A percentile compares a stretch with the other conserved stretches of the same genome.
These are phyloP conservation scores for Gossypium armourianum DNA, from an alignment of 441 rosid species.

Conservation along the genomic window DNA sequence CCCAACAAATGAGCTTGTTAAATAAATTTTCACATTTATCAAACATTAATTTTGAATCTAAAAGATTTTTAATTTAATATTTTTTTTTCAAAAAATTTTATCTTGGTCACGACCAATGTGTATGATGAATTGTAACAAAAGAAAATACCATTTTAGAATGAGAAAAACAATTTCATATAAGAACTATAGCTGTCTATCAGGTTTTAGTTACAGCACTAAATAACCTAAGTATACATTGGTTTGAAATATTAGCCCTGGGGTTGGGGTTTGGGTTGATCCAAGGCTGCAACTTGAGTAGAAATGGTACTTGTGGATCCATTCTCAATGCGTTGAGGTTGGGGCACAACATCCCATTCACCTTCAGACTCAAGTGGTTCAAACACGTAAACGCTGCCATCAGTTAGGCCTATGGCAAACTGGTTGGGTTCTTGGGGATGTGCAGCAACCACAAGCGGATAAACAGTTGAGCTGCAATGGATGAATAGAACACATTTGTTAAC, in stretches of 20 bases:
- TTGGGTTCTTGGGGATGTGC: conserved; percentile 60
- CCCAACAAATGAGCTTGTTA: not conserved
- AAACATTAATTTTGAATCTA: not conserved
- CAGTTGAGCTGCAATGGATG: conserved; percentile 33
- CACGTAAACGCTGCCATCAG: conserved; percentile 46
- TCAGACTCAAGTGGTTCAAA: conserved; percentile 56
- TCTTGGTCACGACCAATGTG: not conserved
- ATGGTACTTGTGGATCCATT: conserved; percentile 32
- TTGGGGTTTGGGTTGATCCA: conserved; percentile 29
- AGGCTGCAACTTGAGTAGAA: conserved; percentile 21
- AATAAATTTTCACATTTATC: not conserved
- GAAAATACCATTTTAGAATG: not conserved
- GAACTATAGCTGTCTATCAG: not conserved
- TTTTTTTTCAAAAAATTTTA: too few species aligned
- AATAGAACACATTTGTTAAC: not conserved
- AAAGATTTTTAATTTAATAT: not conserved
- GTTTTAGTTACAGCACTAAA: not conserved
- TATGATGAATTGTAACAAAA: not conserved
- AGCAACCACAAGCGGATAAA: conserved; percentile 45
- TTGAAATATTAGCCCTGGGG: conserved; percentile 26
- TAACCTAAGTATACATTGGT: not conserved
- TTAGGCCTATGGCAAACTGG: conserved; percentile 59
- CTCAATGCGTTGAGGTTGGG: conserved; percentile 38
- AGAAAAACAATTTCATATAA: not conserved
- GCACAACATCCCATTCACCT: conserved; percentile 39